Evolutionary conservation across 2,329 filamentous ascomycete genomes (phyloP), one percentile per base, ranked within the genome.

Genomic region (Capronia coronata): DNA sequence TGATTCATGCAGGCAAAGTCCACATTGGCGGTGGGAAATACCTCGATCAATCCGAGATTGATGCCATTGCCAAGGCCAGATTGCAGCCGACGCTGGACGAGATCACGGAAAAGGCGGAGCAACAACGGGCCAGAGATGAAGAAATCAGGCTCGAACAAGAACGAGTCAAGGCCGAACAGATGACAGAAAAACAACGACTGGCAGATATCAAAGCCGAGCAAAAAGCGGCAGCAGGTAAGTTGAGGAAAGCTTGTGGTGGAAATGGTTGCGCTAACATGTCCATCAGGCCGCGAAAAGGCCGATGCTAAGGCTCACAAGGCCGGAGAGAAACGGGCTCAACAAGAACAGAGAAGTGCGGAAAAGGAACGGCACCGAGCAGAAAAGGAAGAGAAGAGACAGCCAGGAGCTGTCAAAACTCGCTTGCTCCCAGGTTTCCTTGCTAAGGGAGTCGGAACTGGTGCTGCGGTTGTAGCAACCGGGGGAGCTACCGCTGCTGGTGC

Each of bases 71-170:
- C 2, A 77, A 80, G 10, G 80, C 77, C 39, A 81, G 83, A 58
- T 78, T 96, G 13, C 86, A 91, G 64, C 90, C 90, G 3, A 81
- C 93, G 0, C 67, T 96, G 4, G 84, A 95, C 58, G 86, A 94
- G 57, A 93, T 96, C 54, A 82, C 83, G 46, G 82, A 86, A 44
- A 86, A 83, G 63, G 86, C 86, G 0, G 84, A 89, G 62, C 75
- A 75, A 54, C 83, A 88, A 63, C 75, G 79, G 32, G 86, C 84
- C 42, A 76, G 82, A 51, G 76, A 85, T 52, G 74, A 82, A 40
- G 78, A 82, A 56, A 67, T 78, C 9, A 75, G 77, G 35, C 64
- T 81, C 14, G 84, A 88, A 52, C 73, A 80, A 53, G 81, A 87
- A 50, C 74, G 81, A 55, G 76, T 78, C 59, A 76, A 83, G 62